Base-by-base conservation (phyloP, 2,329 filamentous ascomycete species). In the Paracamarosporium sp. region DNA sequence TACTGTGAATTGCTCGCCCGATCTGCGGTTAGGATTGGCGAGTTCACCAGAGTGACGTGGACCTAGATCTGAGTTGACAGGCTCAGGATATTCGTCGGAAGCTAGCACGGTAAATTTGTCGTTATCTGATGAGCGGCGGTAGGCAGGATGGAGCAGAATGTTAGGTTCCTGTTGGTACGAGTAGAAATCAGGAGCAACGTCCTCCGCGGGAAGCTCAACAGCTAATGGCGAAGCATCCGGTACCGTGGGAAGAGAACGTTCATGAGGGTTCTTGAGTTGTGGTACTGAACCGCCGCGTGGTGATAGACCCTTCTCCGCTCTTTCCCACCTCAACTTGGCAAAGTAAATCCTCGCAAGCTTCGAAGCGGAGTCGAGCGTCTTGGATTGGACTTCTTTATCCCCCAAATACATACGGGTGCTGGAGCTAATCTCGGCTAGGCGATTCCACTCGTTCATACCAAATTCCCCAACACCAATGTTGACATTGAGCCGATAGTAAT, bases 391-490 rank as follows among this genome's bases (percentile, higher is more conserved):
- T 0, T 88, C 87, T 11, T 85, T 82, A 60, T 89, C 89, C 7
- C 83, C 81, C 52, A 99, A 85, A 73, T 98, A 99, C 62, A 90
- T 87, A 65, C 91, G 86, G 0, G 95, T 99, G 72, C 90, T 90
- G 13, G 92, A 97, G 80, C 92, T 97, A 78, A 99, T 98, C 51
- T 97, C 94, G 25, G 91, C 90, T n/a, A 98, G 81, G 3, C 93
- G 87, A 68, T 92, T 87, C 95, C 95, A 99, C 75, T 98, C 95
- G 73, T 98, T 99, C 93, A 99, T 98, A 50, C 91, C 94, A 74
- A 97, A 98, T 72, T 98, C 95, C 52, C 94, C 93, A 3, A 98
- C 93, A 1, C 94, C 95, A 15, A 97, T 89, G 72, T 98, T 93
- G 38, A 98, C 95, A 64, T 99, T 99, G n/a, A 98, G 82, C 7